Evolutionary conservation across 108 stramenopile genomes (phyloP).

Genomic region (Skeletonema menzelii): DNA sequence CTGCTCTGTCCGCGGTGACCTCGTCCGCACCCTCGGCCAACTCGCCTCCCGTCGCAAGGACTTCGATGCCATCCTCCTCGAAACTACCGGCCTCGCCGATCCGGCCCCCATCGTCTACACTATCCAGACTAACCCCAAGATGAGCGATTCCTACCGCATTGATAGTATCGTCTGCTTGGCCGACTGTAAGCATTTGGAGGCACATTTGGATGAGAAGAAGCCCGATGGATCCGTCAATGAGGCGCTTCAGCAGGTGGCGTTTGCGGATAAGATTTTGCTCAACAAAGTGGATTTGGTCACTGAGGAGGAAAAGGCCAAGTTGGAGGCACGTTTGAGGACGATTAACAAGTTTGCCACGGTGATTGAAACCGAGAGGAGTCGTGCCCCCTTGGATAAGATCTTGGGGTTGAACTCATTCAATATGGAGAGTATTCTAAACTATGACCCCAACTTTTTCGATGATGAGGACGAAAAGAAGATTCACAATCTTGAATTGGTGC

Average conservation of each 20-base stretch:
- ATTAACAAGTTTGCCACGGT: slow-evolving; percentile 91
- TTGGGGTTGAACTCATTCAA: slow-evolving; percentile 88
- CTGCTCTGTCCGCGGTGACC: slow-evolving; percentile 97
- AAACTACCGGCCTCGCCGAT: slow-evolving; percentile 95
- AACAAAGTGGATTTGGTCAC: slow-evolving; percentile 97
- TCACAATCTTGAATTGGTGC: slow-evolving; percentile 89
- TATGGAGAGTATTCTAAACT: slow-evolving; percentile 85
- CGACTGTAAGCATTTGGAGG: slow-evolving; percentile 87
- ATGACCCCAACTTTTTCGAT: slow-evolving; percentile 89
- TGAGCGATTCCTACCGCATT: slow-evolving; percentile 84
- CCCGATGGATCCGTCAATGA: slow-evolving; percentile 90
- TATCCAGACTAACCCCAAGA: slow-evolving; percentile 91
- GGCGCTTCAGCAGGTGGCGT: slow-evolving; percentile 95
- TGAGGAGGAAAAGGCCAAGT: slow-evolving; percentile 77
- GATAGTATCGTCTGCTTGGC: slow-evolving; percentile 92
- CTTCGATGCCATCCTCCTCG: slow-evolving; percentile 94
- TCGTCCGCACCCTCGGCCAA: slow-evolving; percentile 93
- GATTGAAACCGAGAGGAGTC: slow-evolving; percentile 84
- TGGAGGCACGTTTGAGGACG: slow-evolving; percentile 70
- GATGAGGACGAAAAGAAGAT: slow-evolving; percentile 75
- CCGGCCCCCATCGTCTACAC: slow-evolving; percentile 97
- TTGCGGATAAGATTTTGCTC: slow-evolving; percentile 96
- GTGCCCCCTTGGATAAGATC: slow-evolving; percentile 86
- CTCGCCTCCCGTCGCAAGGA: slow-evolving; percentile 86
- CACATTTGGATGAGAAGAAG: slow-evolving; percentile 92